phyloP scores from a whole-genome alignment of 441 rosid genomes.

The Capsella rubella region DNA sequence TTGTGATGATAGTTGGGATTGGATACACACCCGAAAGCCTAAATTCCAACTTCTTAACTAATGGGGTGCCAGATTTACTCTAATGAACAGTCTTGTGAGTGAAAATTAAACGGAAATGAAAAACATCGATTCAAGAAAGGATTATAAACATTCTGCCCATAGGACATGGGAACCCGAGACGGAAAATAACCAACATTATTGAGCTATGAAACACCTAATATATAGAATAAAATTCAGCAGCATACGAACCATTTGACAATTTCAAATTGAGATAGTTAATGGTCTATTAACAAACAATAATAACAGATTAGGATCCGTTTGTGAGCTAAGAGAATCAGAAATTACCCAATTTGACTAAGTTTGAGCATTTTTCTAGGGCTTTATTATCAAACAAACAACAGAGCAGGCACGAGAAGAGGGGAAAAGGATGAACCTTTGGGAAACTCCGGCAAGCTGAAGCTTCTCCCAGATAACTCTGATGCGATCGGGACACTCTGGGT shows the following conservation, averaged over 20 bases:
- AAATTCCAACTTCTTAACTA: neutral
- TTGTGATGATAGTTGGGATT: too few species aligned
- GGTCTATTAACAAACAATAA: too few species aligned
- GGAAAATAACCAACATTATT: too few species aligned
- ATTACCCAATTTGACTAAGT: slow-evolving; percentile 17
- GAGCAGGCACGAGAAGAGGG: neutral
- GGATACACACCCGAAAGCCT: neutral
- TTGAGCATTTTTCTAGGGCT: slow-evolving; percentile 32
- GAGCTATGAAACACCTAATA: neutral
- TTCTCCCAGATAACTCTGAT: slow-evolving; percentile 75
- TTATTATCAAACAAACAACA: neutral
- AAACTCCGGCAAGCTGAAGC: slow-evolving; percentile 63
- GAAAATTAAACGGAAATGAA: neutral
- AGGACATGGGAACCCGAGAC: too few species aligned
- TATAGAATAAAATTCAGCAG: slow-evolving; percentile 4
- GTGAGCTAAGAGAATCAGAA: slow-evolving; percentile 12
- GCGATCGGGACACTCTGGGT: slow-evolving; percentile 88
- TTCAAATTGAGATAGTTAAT: neutral
- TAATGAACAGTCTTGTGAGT: neutral
- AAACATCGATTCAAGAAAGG: neutral
- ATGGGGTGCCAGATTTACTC: neutral
- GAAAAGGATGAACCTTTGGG: slow-evolving; percentile 56
- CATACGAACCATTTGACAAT: slow-evolving; percentile 6
- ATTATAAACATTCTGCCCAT: neutral
- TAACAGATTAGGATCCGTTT: too few species aligned